Evolutionary conservation across 192 early-diverging fungal species (phyloP), one percentile per base, ranked within the genome.

Genomic region (Thamnidium elegans): DNA sequence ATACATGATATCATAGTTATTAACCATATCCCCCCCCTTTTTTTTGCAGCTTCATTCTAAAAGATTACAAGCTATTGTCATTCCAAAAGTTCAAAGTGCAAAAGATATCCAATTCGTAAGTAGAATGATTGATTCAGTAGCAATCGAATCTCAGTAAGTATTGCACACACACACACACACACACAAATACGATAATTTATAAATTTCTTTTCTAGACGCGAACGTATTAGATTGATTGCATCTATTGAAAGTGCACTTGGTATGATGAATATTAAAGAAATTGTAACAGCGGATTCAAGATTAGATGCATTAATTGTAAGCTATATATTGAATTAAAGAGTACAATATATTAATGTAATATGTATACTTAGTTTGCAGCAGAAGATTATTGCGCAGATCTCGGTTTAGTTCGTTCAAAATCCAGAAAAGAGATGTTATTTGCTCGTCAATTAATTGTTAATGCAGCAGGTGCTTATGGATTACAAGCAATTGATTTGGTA

Each of bases 321-420:
- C 20, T 36, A 21, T 39, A 43, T 14, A 21, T 26, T 3, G 3
- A 26, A 26, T 3, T 26, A 26, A 13, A 53, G 3, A 30, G 1
- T 0, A 14, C 13, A 31, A 30, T 9, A 4, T 30, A 30, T 14
- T 4, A 26, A 52, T 44, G 26, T 15, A 3, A 19, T 14, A 21
- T 43, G n/a, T n/a, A n/a, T 21, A 20, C 50, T 3, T 73, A 84
- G 83, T 84, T 93, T 80, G 96, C 94, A 11, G 89, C 94, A n/a
- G 96, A 98, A 78, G 96, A 98, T 76, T 96, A 91, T 62, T 94
- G 92, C 68, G 92, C 96, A 2, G 94, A 96, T 68, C 77, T 91
- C 15, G 91, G 71, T 66, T 74, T 96, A 21, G 78, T 86, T 4
- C 87, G 94, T 62, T 95, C 94, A 6, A 71, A 76, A 7, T 72